These are phyloP conservation scores for Monosporozyma aerobia DNA, from an alignment of 805 yeast species.

Conservation along the genomic window DNA sequence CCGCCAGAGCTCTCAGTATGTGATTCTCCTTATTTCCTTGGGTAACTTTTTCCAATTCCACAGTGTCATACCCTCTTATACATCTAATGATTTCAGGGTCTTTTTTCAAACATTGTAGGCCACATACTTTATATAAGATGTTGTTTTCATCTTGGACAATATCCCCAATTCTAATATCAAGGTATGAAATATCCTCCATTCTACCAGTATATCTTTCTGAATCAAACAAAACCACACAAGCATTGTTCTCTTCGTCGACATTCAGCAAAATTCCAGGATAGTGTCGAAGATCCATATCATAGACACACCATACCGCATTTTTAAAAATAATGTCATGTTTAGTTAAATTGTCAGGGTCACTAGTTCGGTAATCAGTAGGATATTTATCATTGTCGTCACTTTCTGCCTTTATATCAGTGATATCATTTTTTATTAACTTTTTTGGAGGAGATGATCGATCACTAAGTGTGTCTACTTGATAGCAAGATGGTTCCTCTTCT, in stretches of 20 bases:
- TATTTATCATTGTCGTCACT: background rate
- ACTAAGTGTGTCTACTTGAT: background rate
- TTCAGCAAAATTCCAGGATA: constrained; percentile 40
- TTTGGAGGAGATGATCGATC: constrained; percentile 3
- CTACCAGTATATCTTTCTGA: constrained; percentile 12
- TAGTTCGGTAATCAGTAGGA: background rate
- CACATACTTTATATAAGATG: constrained; percentile 36
- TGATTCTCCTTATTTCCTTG: constrained; percentile 13
- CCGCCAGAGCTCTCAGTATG: constrained; percentile 21
- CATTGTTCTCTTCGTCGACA: background rate
- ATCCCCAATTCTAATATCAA: constrained; percentile 55
- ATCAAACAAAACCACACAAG: constrained; percentile 15
- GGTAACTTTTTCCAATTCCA: constrained; percentile 26
- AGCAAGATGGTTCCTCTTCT: constrained; percentile 2
- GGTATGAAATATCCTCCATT: constrained; percentile 31
- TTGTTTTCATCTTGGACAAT: constrained; percentile 29
- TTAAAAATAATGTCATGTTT: constrained; percentile 25
- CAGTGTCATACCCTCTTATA: constrained; percentile 51
- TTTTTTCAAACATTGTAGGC: constrained; percentile 29
- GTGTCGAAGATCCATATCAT: constrained; percentile 34
- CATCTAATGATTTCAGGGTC: constrained; percentile 36
- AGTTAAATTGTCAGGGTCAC: constrained; percentile 14
- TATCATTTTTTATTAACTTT: background rate
- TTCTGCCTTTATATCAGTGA: background rate
- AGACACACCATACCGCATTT: constrained; percentile 46